These are phyloP conservation scores for Gleditsia sinensis DNA, from an alignment of 306 rosid genomes.

Conservation along the genomic window DNA sequence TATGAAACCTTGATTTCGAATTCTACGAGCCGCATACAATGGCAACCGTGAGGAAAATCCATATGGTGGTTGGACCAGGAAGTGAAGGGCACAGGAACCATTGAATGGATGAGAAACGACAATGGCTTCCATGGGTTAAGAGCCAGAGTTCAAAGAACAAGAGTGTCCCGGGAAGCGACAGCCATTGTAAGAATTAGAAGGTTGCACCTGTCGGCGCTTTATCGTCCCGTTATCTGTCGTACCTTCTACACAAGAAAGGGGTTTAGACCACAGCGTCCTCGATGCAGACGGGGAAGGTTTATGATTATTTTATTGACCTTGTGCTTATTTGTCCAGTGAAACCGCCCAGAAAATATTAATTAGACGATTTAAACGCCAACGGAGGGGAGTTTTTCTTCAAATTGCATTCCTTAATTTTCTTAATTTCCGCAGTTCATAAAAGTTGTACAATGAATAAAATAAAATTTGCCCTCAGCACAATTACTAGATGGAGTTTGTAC, in stretches of 20 bases:
- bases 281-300: not conserved
- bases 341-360: no score
- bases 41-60: not conserved
- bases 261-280: not conserved
- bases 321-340: no score
- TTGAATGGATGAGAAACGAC: constrained; percentile 31
- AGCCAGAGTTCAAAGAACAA: not conserved
- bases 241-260: not conserved
- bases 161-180: not conserved
- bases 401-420: no score
- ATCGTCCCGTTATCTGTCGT: not conserved
- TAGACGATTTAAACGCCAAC: no score
- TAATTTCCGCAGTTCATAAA: no score
- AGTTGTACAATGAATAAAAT: no score
- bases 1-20: constrained; percentile 32
- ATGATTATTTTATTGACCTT: not conserved
- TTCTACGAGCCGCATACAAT: constrained; percentile 32
- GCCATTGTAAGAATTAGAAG: constrained; percentile 13
- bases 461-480: no score
- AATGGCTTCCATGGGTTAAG: constrained; percentile 48
- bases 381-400: no score
- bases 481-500: no score
- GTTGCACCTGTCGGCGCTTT: not conserved
- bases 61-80: not conserved
- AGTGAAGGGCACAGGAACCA: constrained; percentile 26